Percentiles rank a stretch among this genome's conserved stretches.
These are phyloP conservation scores for Ascoidea asiatica DNA, from an alignment of 805 yeast species.

Conservation along the genomic window DNA sequence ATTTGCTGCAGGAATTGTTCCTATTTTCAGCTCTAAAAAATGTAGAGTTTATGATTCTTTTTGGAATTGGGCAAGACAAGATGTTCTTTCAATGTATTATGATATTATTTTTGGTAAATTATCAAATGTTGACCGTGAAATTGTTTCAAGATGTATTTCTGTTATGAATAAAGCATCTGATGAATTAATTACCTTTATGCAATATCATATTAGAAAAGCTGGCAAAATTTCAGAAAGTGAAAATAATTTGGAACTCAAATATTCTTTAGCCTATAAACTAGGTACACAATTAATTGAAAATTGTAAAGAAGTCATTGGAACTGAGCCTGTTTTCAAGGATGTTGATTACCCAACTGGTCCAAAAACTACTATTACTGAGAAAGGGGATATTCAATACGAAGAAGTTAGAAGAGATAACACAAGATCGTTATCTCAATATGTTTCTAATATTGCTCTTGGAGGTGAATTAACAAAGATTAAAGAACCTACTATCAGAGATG, in stretches of 20 bases:
- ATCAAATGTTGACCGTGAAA: conserved; percentile 91
- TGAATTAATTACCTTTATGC: conserved; percentile 90
- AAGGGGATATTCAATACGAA: conserved; percentile 74
- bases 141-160: conserved; percentile 89
- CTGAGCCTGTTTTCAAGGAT: conserved; percentile 90
- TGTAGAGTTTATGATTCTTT: conserved; percentile 94
- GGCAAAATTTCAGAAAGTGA: conserved; percentile 35
- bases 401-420: conserved; percentile 85
- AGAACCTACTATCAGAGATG: conserved; percentile 75
- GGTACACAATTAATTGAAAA: conserved; percentile 93
- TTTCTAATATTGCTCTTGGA: conserved; percentile 92
- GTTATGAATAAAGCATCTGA: conserved; percentile 97
- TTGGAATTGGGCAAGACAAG: conserved; percentile 99
- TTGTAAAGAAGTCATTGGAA: conserved; percentile 73
- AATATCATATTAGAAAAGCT: conserved; percentile 69
- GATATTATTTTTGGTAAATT: conserved; percentile 93
- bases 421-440: conserved; percentile 91
- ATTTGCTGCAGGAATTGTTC: conserved; percentile 83
- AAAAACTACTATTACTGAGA: conserved; percentile 72
- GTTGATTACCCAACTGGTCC: conserved; percentile 93
- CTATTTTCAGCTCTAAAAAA: conserved; percentile 81
- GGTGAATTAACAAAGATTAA: conserved; percentile 56
- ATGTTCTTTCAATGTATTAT: conserved; percentile 82
- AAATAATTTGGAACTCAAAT: conserved; percentile 16
- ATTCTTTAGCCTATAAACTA: conserved; percentile 74